Evolutionary conservation across 2,329 filamentous ascomycete genomes (phyloP), one percentile per base, ranked within the genome.

Genomic region (Davidsoniella virescens): DNA sequence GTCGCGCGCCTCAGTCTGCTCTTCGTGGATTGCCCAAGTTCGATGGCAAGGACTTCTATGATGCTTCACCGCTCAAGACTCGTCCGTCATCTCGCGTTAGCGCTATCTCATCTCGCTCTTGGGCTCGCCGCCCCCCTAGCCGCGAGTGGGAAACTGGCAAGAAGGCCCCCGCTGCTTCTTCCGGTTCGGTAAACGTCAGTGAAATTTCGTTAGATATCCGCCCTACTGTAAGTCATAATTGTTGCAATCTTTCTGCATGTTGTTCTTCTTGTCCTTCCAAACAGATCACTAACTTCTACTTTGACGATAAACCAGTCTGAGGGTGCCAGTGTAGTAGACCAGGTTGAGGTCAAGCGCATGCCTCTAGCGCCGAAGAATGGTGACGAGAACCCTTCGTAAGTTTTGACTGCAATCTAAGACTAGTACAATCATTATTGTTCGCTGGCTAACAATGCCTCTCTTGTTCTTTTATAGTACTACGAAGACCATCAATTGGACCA

Each of bases 21-120:
- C 66, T 71, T 45, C 67, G 64, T 33, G 73, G 75, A 2, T 63
- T 80, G 39, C 76, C 77, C 33, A 80, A 76, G 59, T 82, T 77
- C 56, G 76, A 81, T 55, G 76, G 78, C 20, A 78, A 76, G 59
- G 70, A 80, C 58, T 80, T 80, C 56, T 80, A 79, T 54, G 73
- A 71, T 26, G 64, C 73, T 2, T 78, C 76, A 0, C 73, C 74
- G 1, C 59, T 62, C 54, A 74, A 72, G 58, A 57, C 62, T 33
- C 54, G 53, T 26, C 55, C 43, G 44, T 49, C 36, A 16, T 43
- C 43, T 44, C 47, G 38, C 37, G 50, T 44, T 33, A 50, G 41
- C 8, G 23, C 39, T 37, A 26, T 18, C 8, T 26, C 23, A 5
- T 45, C 47, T 26, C 52, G 54, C 26, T 23, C 25, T 20, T 44